Base-by-base conservation (phyloP, 257 asterid species). In the Coffea canephora region DNA sequence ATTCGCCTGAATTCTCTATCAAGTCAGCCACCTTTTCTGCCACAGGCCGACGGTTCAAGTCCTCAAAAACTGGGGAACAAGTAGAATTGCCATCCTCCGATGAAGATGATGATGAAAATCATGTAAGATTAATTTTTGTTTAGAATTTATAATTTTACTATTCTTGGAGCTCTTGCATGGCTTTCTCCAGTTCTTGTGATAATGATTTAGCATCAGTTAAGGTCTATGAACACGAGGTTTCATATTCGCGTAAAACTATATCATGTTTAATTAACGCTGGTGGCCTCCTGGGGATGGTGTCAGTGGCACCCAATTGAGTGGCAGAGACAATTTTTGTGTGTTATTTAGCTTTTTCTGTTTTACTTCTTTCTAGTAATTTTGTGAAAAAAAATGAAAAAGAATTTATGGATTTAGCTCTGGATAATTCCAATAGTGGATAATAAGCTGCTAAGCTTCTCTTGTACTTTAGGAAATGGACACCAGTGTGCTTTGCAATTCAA, bases 61-160 rank as follows among this genome's bases (percentile, higher is more conserved):
- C 97, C 3, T 82, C 83, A 52, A 78, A 85, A 82, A 91, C 95
- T n/a, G 95, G 88, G 45, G 91, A 84, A 54, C 91, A 84, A 31
- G 74, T 78, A 0, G 85, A 86, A 68, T 62, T 83, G 13, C 78
- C 90, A 9, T 89, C 85, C 71, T 78, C 77, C 43, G 86, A 84
- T 78, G 89, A 90, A 23, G 92, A 84, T 54, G 77, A 71, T 6
- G 91, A 77, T 41, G 85, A 84, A 50, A 87, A 77, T 78, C 92
- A 88, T 91, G 93, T 88, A 78, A 36, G 8, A 13, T 36, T 71
- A 75, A 11, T 34, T 31, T 36, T 54, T 54, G 57, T 14, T 15
- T 14, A 15, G 43, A 39, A 39, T 39, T 39, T 3, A 15, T 2
- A 15, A 52, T 54, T 54, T 54, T 54, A 49, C 54, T 8, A 19